Percentiles rank a stretch among this genome's conserved stretches.
Evolutionary conservation across 2,329 filamentous ascomycete genomes (phyloP).

Genomic region (Trichoderma arundinaceum): DNA sequence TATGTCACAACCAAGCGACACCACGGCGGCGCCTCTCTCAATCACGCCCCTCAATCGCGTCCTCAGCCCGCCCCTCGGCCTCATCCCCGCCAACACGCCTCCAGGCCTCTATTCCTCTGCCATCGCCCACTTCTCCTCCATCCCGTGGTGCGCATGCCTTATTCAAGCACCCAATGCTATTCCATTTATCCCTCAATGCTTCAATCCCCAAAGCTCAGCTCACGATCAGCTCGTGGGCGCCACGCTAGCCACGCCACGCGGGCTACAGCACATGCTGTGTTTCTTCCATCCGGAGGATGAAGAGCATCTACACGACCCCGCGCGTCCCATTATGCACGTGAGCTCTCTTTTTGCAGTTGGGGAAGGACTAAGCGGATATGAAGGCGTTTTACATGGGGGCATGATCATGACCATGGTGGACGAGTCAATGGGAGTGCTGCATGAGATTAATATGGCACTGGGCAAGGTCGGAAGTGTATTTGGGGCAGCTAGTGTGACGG

Average conservation of each 20-base stretch:
- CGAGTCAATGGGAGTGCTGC: constrained; percentile 46
- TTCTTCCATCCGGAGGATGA: constrained; percentile 42
- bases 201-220: constrained; percentile 39
- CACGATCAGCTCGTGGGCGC: constrained; percentile 46
- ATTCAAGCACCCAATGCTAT: constrained; percentile 40
- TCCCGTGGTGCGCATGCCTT: constrained; percentile 46
- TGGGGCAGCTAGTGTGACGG: constrained; percentile 43
- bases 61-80: constrained; percentile 41
- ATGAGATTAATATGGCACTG: constrained; percentile 46
- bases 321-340: constrained; percentile 40
- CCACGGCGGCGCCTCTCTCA: constrained; percentile 17
- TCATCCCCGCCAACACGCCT: constrained; percentile 39
- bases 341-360: constrained; percentile 44
- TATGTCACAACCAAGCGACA: constrained; percentile 8
- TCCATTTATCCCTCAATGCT: constrained; percentile 44
- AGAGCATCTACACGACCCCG: constrained; percentile 37
- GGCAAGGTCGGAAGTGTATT: constrained; percentile 42
- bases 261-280: constrained; percentile 45
- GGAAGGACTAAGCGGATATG: constrained; percentile 44
- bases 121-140: constrained; percentile 43
- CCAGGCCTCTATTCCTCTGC: constrained; percentile 39
- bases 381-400: constrained; percentile 46
- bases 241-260: constrained; percentile 41
- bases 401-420: constrained; percentile 46
- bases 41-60: constrained; percentile 39